phyloP scores from a whole-genome alignment of 2,329 filamentous ascomycete genomes.

The Colletotrichum camelliae region DNA sequence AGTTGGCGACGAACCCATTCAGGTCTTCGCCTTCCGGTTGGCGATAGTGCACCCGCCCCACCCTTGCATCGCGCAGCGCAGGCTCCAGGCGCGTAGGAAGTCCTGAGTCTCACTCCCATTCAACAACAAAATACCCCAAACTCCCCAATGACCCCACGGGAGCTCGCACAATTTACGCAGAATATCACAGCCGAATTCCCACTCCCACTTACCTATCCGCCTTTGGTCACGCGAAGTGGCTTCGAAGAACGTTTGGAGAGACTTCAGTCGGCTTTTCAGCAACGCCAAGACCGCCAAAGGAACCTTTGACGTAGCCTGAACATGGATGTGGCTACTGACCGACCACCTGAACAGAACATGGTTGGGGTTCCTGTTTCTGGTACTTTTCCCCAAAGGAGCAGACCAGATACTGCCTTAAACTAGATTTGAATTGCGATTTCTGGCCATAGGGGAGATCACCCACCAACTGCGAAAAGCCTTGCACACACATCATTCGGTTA shows the following conservation, averaged over 20 bases:
- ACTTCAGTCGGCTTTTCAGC: not conserved
- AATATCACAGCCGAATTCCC: not conserved
- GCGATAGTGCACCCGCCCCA: slow-evolving; percentile 27
- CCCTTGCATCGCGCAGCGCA: slow-evolving; percentile 34
- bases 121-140: not conserved
- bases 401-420: not conserved
- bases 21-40: slow-evolving; percentile 45
- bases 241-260: not conserved
- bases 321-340: not conserved
- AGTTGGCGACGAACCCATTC: slow-evolving; percentile 31
- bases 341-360: not conserved
- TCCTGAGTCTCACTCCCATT: not conserved
- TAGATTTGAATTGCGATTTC: not conserved
- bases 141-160: not conserved
- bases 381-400: not conserved
- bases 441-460: not conserved
- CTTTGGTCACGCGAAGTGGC: not conserved
- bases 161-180: not conserved
- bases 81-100: slow-evolving; percentile 31
- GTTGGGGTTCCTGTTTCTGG: not conserved
- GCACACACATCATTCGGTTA: not conserved
- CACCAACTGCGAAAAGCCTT: not conserved
- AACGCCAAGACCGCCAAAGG: not conserved
- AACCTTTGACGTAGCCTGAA: not conserved
- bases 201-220: not conserved